These are phyloP conservation scores for Xylaria sp. DNA, from an alignment of 2,329 filamentous ascomycete species.

Conservation along the genomic window DNA sequence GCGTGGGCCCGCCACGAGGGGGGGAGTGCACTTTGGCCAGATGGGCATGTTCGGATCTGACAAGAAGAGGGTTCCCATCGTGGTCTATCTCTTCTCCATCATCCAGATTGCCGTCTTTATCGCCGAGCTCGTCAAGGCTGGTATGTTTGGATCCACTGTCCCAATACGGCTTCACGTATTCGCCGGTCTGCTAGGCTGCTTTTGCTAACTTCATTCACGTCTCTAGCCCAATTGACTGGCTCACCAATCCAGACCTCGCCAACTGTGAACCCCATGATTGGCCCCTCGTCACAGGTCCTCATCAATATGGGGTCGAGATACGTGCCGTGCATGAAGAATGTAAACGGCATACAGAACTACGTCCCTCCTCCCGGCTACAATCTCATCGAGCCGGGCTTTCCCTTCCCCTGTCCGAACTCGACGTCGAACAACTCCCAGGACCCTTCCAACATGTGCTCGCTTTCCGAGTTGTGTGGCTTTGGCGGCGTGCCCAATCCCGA, in stretches of 20 bases:
- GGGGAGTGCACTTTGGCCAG: conserved; percentile 66
- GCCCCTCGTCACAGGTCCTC: conserved; percentile 86
- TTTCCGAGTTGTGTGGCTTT: conserved; percentile 88
- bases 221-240: conserved; percentile 76
- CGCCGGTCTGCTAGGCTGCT: conserved; percentile 14
- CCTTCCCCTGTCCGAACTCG: conserved; percentile 85
- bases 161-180: background rate
- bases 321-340: conserved; percentile 93
- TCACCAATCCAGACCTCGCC: conserved; percentile 83
- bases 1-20: conserved; percentile 52
- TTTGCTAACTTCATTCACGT: conserved; percentile 28
- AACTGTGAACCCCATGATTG: conserved; percentile 96
- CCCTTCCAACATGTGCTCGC: conserved; percentile 69
- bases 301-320: conserved; percentile 98
- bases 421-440: conserved; percentile 67
- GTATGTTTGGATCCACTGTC: conserved; percentile 60
- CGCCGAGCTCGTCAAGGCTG: conserved; percentile 85
- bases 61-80: conserved; percentile 74
- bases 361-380: conserved; percentile 26
- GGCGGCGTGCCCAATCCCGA: conserved; percentile 76
- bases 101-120: conserved; percentile 89
- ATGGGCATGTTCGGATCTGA: conserved; percentile 68
- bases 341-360: conserved; percentile 70
- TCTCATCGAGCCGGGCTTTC: conserved; percentile 53
- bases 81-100: conserved; percentile 82